phyloP scores from a whole-genome alignment of 2,329 filamentous ascomycete genomes.

The Phoma sp. region DNA sequence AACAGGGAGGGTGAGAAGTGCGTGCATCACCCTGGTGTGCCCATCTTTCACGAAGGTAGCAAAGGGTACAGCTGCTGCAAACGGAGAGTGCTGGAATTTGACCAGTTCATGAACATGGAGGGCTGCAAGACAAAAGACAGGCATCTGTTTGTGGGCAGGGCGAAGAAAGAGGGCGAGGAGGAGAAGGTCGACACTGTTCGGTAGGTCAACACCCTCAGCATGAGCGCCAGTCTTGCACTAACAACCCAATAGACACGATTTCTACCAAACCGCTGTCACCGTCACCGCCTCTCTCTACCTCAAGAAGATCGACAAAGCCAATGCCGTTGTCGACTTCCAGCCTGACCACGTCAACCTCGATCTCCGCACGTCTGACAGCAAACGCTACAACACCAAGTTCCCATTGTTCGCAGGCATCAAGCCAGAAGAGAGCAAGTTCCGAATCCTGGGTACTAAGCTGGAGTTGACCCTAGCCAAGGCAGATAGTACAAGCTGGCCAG shows the following conservation, averaged over 20 bases:
- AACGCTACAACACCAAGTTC: constrained; percentile 77
- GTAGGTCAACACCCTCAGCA: constrained; percentile 50
- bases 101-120: constrained; percentile 95
- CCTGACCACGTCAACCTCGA: constrained; percentile 73
- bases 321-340: constrained; percentile 74
- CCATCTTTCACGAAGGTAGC: constrained; percentile 96
- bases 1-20: constrained; percentile 74
- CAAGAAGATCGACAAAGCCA: constrained; percentile 92
- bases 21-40: constrained; percentile 84
- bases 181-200: constrained; percentile 80
- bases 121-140: constrained; percentile 82
- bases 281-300: constrained; percentile 94
- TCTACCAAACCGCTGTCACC: constrained; percentile 86
- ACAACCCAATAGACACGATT: constrained; percentile 70
- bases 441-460: constrained; percentile 87
- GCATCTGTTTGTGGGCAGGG: constrained; percentile 85
- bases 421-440: constrained; percentile 74
- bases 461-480: constrained; percentile 78
- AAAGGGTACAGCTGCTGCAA: constrained; percentile 99
- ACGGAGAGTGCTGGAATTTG: constrained; percentile 91
- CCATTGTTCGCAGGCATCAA: constrained; percentile 81
- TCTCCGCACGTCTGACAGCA: constrained; percentile 83
- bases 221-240: background rate
- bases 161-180: constrained; percentile 71
- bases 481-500: constrained; percentile 82